These are phyloP conservation scores for Tolypocladium pustulatum DNA, from an alignment of 2,329 filamentous ascomycete species.

Conservation along the genomic window DNA sequence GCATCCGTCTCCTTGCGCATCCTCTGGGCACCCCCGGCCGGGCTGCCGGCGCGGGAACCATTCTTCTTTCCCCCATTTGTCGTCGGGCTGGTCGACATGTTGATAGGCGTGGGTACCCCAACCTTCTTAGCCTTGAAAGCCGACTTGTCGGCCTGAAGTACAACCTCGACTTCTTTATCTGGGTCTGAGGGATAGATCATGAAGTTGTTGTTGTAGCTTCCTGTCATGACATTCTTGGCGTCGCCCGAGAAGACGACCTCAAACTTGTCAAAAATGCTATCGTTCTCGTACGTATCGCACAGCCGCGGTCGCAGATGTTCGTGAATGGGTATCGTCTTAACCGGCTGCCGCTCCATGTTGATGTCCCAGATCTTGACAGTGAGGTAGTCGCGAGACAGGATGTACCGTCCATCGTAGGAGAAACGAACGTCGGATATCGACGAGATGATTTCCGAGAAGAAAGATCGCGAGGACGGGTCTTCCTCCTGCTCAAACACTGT, in stretches of 20 bases:
- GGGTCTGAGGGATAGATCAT: constrained; percentile 99
- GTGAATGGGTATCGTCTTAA: constrained; percentile 98
- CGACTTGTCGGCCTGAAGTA: constrained; percentile 95
- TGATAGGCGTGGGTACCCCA: constrained; percentile 94
- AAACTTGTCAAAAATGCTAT: constrained; percentile 99
- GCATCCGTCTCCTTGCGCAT: constrained; percentile 99
- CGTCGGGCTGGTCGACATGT: constrained; percentile 63
- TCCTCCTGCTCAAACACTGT: constrained; percentile 98
- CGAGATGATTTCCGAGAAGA: constrained; percentile 99
- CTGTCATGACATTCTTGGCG: constrained; percentile 98
- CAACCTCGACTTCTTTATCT: constrained; percentile 92
- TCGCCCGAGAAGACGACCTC: constrained; percentile 98
- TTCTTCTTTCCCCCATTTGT: constrained; percentile 75
- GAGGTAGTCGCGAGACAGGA: constrained; percentile 92
- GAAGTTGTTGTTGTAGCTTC: constrained; percentile 99
- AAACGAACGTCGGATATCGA: constrained; percentile 98
- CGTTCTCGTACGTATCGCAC: constrained; percentile 98
- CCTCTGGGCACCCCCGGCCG: constrained; percentile 66
- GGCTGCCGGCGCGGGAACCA: constrained; percentile 78
- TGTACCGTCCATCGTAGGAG: constrained; percentile 91
- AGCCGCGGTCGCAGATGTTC: constrained; percentile 89
- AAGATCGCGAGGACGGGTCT: constrained; percentile 90
- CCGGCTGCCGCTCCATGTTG: constrained; percentile 93
- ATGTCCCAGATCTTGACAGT: constrained; percentile 99
- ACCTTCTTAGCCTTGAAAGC: constrained; percentile 99